Base-by-base conservation (phyloP, 2,329 filamentous ascomycete species). In the Penicillium aurantiogriseum region DNA sequence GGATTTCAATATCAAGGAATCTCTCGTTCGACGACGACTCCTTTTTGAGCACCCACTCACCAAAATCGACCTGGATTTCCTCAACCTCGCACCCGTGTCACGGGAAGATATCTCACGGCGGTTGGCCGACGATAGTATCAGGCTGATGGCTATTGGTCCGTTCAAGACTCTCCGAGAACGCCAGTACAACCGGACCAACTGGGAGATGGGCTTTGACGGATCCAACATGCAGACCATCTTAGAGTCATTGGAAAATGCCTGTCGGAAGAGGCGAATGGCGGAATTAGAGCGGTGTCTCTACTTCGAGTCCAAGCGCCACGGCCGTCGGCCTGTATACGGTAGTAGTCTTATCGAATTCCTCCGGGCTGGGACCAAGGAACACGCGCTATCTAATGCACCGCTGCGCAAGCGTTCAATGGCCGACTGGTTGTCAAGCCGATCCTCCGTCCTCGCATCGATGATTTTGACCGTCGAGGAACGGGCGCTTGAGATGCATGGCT, bases 281-380 rank as follows among this genome's bases (percentile, higher is more conserved):
- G 89, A 93, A 70, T 79, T 97, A 31, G 90, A 92, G 68, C 88
- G 91, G 61, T 90, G 86, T 59, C 84, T 92, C 23, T 92, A 92
- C 65, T 79, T 95, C 23, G 95, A 95, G 65, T 87, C 87, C 0
- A 82, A 94, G 27, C 88, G 91, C 3, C 88, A 91, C 35, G 89
- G 94, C 65, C 87, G 90, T 62, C 84, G 85, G 35, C 92, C 92
- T 0, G 83, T 96, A 1, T 96, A 93, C 69, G 92, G 92, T 47
- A 88, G 85, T 64, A 86, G 86, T 43, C 77, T 96, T n/a, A 79
- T 93, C n/a, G 83, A 92, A 29, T 81, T 89, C 27, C 77, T 96
- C 39, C 89, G 86, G 0, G 78, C 93, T 33, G 84, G 85, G 33
- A 75, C 83, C 13, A 80, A 84, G 57, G 77, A 83, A 55, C 81